These are phyloP conservation scores for Amanita brunnescens DNA, from an alignment of 768 basidiomycete genomes.

Conservation along the genomic window DNA sequence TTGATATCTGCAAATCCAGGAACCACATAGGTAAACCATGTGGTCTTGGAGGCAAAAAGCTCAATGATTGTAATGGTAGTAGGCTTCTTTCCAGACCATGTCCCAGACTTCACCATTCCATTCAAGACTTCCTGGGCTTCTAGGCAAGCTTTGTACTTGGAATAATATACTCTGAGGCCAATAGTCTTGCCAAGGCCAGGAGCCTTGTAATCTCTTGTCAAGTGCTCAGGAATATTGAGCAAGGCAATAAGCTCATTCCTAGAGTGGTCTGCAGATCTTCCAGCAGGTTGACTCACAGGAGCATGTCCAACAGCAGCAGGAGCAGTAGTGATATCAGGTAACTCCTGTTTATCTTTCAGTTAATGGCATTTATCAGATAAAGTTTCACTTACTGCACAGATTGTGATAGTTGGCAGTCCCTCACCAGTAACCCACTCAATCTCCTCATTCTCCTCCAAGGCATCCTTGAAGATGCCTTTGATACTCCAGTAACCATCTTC, in stretches of 20 bases:
- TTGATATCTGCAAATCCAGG: neutral
- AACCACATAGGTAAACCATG: neutral
- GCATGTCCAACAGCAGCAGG: neutral
- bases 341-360: neutral
- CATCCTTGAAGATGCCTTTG: neutral
- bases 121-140: neutral
- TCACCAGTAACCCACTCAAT: neutral
- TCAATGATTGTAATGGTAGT: neutral
- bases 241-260: neutral
- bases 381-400: neutral
- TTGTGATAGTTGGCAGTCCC: neutral
- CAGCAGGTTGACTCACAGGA: neutral
- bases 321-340: neutral
- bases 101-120: neutral
- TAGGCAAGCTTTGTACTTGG: neutral
- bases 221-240: neutral
- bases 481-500: neutral
- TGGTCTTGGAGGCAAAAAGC: neutral
- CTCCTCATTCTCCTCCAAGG: neutral
- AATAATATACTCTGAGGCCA: neutral
- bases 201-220: neutral
- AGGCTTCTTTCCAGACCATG: conserved; percentile 2
- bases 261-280: neutral
- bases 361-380: neutral
- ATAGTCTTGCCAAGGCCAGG: too few relatives aligned